Conservation (phyloP, 2,329 filamentous ascomycete species). For the Aspergillus awamori region DNA sequence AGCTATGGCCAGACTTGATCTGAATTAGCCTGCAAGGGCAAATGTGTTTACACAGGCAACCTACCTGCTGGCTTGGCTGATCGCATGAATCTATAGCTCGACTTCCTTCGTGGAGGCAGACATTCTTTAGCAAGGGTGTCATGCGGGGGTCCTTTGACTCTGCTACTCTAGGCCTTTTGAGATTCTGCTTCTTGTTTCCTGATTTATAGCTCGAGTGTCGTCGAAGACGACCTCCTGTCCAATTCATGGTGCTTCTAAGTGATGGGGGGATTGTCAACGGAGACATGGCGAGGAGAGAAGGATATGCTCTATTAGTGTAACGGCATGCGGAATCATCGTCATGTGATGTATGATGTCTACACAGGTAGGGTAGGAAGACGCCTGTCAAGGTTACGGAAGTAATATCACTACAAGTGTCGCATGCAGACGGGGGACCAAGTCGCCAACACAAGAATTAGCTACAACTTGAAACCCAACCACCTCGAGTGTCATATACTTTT, state of each 20-base stretch:
- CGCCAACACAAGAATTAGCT: too few species aligned
- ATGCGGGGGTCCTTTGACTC: constrained; percentile 17
- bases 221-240: constrained; percentile 48
- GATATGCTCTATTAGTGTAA: background rate
- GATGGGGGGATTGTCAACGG: background rate
- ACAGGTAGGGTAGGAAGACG: background rate
- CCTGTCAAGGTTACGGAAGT: too few species aligned
- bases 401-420: too few species aligned
- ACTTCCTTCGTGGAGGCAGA: constrained; percentile 8
- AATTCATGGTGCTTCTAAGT: constrained; percentile 41
- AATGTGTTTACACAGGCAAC: background rate
- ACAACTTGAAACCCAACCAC: too few species aligned
- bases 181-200: constrained; percentile 37
- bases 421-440: too few species aligned
- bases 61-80: background rate
- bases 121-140: constrained; percentile 17
- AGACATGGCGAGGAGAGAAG: background rate
- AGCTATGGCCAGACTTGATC: background rate
- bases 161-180: constrained; percentile 34
- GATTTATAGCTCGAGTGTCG: constrained; percentile 39
- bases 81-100: background rate
- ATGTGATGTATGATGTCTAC: background rate
- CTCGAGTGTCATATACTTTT: too few species aligned
- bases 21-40: background rate
- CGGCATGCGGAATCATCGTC: background rate